Conservation (phyloP, 768 basidiomycete species). For the Podaxis pistillaris region DNA sequence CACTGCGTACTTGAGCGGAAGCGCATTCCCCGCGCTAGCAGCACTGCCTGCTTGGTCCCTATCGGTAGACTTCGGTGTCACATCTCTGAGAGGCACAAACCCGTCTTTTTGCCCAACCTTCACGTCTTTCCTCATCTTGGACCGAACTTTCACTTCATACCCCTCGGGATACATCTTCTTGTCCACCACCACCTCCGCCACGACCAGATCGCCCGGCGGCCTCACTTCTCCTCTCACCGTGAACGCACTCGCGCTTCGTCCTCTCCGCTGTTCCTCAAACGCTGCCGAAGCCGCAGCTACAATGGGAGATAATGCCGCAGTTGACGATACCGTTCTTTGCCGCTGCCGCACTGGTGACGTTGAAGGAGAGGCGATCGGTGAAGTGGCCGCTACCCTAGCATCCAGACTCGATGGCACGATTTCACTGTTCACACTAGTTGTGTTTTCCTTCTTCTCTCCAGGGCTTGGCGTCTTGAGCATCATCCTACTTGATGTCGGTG, state of each 20-base stretch:
- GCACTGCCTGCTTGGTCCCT: slow-evolving; percentile 16
- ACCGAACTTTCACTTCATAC: slow-evolving; percentile 54
- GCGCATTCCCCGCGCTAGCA: slow-evolving; percentile 26
- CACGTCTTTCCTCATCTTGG: slow-evolving; percentile 37
- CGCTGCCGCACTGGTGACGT: not conserved
- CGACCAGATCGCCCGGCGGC: slow-evolving; percentile 64
- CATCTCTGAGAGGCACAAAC: slow-evolving; percentile 11
- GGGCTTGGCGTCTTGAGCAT: slow-evolving; percentile 27
- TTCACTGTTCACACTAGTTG: not conserved
- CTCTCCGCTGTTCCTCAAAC: slow-evolving; percentile 22
- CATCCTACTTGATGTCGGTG: slow-evolving; percentile 41
- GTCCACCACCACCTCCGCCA: slow-evolving; percentile 80
- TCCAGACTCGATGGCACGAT: not conserved
- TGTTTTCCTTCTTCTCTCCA: slow-evolving; percentile 1
- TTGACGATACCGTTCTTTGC: slow-evolving; percentile 16
- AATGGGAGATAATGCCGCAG: slow-evolving; percentile 4
- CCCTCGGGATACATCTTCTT: slow-evolving; percentile 77
- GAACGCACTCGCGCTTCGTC: slow-evolving; percentile 53
- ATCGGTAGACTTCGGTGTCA: slow-evolving; percentile 17
- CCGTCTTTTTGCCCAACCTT: slow-evolving; percentile 21
- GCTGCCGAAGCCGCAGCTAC: slow-evolving; percentile 8
- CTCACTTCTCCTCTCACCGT: slow-evolving; percentile 61
- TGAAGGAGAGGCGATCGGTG: not conserved
- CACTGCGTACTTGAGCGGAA: slow-evolving; percentile 59
- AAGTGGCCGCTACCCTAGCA: not conserved